phyloP scores from a whole-genome alignment of 2,329 filamentous ascomycete species.

The Penicillium sp. region DNA sequence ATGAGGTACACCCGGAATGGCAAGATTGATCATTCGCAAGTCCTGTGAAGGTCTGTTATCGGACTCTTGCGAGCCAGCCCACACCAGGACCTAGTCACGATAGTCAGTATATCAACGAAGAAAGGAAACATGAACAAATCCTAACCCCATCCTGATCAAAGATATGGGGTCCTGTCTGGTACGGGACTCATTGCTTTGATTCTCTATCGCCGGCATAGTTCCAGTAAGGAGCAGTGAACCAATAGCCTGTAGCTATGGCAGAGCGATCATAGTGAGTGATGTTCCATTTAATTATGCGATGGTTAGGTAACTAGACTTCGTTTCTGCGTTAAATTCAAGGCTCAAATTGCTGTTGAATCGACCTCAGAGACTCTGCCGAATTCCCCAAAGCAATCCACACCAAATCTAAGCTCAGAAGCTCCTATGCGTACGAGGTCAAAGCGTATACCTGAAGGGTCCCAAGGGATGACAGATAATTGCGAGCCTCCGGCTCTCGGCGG shows the following conservation, averaged over 20 bases:
- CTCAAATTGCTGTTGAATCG: no score
- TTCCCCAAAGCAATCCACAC: no score
- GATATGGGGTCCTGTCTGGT: constrained; percentile 51
- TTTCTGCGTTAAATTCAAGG: no score
- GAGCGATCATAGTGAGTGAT: constrained; percentile 29
- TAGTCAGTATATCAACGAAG: background rate
- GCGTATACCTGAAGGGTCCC: no score
- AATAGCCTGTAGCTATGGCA: constrained; percentile 45
- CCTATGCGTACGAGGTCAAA: no score
- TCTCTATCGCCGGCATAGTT: constrained; percentile 23
- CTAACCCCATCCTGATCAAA: constrained; percentile 50
- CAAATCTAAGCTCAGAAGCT: no score
- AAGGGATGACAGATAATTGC: no score
- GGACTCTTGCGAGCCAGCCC: constrained; percentile 4
- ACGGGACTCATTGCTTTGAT: constrained; percentile 36
- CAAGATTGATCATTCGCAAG: constrained; percentile 1
- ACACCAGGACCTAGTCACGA: constrained; percentile 4
- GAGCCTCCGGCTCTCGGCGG: no score
- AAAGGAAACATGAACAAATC: background rate
- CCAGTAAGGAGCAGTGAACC: constrained; percentile 51
- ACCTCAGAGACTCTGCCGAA: no score
- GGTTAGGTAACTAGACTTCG: constrained; percentile 23
- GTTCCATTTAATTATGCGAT: constrained; percentile 28
- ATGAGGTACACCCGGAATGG: background rate
- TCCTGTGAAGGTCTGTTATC: constrained; percentile 2